Base-by-base conservation (phyloP, 2,329 filamentous ascomycete genomes). In the Penicillium psychrosexuale region DNA sequence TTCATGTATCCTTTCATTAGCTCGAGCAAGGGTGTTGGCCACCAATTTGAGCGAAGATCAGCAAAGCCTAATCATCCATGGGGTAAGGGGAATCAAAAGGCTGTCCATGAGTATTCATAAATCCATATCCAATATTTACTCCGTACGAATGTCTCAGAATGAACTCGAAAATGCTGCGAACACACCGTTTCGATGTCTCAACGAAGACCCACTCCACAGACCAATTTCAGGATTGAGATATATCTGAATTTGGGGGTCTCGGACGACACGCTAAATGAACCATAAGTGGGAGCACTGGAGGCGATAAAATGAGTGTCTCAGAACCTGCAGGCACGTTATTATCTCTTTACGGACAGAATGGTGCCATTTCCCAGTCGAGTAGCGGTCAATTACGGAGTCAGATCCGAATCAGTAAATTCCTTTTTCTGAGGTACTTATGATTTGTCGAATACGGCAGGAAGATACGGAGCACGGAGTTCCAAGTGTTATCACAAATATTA, bases 221-320 rank as follows among this genome's bases (percentile, higher is more conserved):
- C 17, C 28, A 46, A 47, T 39, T 40, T 40, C 42, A 24, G 34
- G 27, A 31, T 30, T 51, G 40, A 52, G 49, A 52, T 42, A 52
- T 39, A 19, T 47, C 15, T 15, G 4, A 17, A 43, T 15, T 24
- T 24, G 5, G 22, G 17, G 27, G 8, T 6, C 19, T 22, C 24
- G 24, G 17, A 31, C 17, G 12, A 8, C 15, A 22, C 42, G 34
- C 42, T 52, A 52, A 40, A 22, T 22, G 8, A 28, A 30, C 24
- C n/a, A 40, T 22, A 48, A 13, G 17, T 48, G 24, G 22, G 24
- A 39, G 34, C 19, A 15, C 9, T 3, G 8, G 9, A 24, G 1
- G n/a, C 6, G 7, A 43, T 33, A 17, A 47, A 33, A 39, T 47
- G 38, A 38, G 19, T 52, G 50, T 43, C 46, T 53, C 51, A 49